These are phyloP conservation scores for Botryobasidium botryosum DNA, from an alignment of 768 basidiomycete genomes.

Conservation along the genomic window DNA sequence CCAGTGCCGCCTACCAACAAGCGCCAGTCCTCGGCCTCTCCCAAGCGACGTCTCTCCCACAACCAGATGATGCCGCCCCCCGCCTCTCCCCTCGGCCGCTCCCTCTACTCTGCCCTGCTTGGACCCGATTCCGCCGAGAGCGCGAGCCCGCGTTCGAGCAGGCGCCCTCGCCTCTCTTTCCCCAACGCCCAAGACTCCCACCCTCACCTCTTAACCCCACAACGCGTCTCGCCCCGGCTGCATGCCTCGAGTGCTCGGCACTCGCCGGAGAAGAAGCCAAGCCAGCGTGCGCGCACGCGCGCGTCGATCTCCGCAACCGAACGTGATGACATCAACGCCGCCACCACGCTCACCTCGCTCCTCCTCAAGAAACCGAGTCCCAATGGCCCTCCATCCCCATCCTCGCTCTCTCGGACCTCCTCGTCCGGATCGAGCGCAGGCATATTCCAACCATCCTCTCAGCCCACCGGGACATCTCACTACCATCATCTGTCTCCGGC, in stretches of 20 bases:
- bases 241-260: background rate
- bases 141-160: conserved; percentile 2
- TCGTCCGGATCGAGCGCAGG: background rate
- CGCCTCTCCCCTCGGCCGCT: conserved; percentile 1
- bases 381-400: background rate
- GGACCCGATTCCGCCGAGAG: conserved; percentile 1
- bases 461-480: background rate
- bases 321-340: conserved; percentile 11
- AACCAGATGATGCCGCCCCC: conserved; percentile 12
- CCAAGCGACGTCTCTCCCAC: conserved; percentile 7
- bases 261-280: conserved; percentile 2
- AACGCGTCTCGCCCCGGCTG: background rate
- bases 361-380: conserved; percentile 7
- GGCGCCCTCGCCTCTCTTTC: conserved; percentile 9
- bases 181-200: too few species aligned
- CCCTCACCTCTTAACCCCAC: too few species aligned
- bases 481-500: background rate
- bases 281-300: too few species aligned
- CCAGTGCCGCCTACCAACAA: conserved; percentile 7
- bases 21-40: conserved; percentile 1
- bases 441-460: background rate
- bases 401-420: conserved; percentile 5
- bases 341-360: conserved; percentile 11
- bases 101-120: conserved; percentile 11
- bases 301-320: conserved; percentile 6